Percentiles rank a stretch among this genome's conserved stretches.
Evolutionary conservation across 2,329 filamentous ascomycete species (phyloP).

Genomic region (Pseudopyricularia cyperi): DNA sequence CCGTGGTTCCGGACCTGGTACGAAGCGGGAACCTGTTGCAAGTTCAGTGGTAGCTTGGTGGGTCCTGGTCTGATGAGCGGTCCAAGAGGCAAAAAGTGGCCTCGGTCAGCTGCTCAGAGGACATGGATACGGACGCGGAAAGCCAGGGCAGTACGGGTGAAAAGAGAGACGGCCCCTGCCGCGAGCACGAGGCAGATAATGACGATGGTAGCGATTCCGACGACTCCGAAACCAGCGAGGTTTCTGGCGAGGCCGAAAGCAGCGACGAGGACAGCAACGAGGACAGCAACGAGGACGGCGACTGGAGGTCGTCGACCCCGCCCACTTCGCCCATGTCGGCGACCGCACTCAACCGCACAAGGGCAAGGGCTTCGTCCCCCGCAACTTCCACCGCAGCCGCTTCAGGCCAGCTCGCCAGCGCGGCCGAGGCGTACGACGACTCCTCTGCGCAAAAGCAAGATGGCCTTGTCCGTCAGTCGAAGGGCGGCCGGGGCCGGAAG

Average conservation of each 20-base stretch:
- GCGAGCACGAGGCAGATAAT: background rate
- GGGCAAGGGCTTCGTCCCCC: background rate
- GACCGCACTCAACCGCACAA: background rate
- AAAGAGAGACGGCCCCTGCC: no score
- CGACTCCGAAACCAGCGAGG: background rate
- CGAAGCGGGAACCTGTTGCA: background rate
- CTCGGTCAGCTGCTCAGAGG: no score
- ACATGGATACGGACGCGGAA: no score
- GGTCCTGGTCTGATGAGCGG: no score
- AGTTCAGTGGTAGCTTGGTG: background rate
- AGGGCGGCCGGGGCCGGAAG: no score
- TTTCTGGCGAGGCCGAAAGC: background rate
- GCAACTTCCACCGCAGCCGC: background rate
- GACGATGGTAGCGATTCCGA: background rate
- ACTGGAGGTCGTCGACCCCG: background rate
- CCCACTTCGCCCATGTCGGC: background rate
- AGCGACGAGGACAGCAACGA: background rate
- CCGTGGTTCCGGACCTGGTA: background rate
- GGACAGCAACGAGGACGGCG: background rate
- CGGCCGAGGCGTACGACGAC: background rate
- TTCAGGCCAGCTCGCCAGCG: background rate
- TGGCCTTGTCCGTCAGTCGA: background rate
- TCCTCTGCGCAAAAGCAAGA: background rate
- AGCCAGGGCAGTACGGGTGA: no score
- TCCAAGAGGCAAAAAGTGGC: no score